These are phyloP conservation scores for Aspergillus egyptiacus DNA, from an alignment of 495 filamentous ascomycete genomes.

Conservation along the genomic window DNA sequence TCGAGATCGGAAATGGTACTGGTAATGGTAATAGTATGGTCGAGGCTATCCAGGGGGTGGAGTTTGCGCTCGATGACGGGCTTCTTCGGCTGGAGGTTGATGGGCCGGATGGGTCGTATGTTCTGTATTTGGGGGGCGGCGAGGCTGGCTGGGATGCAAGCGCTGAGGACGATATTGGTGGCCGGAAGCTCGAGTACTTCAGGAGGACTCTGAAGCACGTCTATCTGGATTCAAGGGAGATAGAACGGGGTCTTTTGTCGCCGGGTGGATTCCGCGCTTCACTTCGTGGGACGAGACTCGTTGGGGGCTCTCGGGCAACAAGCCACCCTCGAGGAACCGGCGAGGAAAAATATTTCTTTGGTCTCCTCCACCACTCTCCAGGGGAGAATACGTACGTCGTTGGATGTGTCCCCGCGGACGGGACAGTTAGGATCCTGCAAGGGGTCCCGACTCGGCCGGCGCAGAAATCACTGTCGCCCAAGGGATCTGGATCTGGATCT, in stretches of 20 bases:
- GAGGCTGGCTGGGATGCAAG: neutral
- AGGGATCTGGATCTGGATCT: no score
- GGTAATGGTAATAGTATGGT: neutral
- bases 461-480: neutral
- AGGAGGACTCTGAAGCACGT: neutral
- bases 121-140: neutral
- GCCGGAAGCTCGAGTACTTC: neutral
- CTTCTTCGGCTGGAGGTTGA: neutral
- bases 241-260: neutral
- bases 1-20: no score
- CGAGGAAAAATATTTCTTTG: neutral
- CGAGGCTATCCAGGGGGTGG: neutral
- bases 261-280: neutral
- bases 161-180: no score
- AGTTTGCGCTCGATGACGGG: neutral
- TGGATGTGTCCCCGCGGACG: neutral
- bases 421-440: neutral
- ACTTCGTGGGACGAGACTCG: neutral
- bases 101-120: neutral
- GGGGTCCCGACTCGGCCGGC: neutral
- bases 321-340: neutral
- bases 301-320: neutral
- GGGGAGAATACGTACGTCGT: neutral
- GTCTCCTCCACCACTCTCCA: neutral
- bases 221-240: neutral